Evolutionary conservation across 148 eudicot genomes (phyloP).

Genomic region (Rhododendron griersonianum): DNA sequence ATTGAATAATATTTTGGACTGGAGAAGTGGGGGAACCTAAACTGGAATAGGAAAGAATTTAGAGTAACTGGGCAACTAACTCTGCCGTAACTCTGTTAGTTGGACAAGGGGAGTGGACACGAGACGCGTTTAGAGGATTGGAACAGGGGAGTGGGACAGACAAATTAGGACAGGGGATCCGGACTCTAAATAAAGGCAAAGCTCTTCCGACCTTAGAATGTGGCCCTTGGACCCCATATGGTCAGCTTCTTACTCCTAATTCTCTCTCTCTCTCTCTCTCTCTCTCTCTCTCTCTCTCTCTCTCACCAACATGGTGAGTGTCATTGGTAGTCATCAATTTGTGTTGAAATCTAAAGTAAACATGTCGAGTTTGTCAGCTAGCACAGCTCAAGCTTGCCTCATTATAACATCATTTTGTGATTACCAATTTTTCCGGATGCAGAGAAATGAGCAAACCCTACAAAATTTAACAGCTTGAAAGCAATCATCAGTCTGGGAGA

Average conservation of each 20-base stretch:
- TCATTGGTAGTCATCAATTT: background rate
- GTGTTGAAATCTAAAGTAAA: slow-evolving; percentile 8
- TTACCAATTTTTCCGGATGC: background rate
- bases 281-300: slow-evolving; percentile 12
- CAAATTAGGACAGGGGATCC: no score
- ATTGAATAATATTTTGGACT: no score
- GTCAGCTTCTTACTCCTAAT: background rate
- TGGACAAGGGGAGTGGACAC: no score
- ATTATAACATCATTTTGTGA: slow-evolving; percentile 13
- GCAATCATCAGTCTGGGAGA: background rate
- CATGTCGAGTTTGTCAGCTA: slow-evolving; percentile 28
- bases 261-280: background rate
- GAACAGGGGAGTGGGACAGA: no score
- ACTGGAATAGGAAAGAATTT: no score
- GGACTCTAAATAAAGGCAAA: background rate
- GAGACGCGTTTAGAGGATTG: no score
- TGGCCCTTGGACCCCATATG: slow-evolving; percentile 8
- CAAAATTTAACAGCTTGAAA: background rate
- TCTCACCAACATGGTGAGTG: background rate
- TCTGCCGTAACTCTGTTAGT: no score
- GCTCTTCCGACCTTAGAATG: background rate
- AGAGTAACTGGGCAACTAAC: no score
- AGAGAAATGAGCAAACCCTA: background rate
- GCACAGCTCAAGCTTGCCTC: slow-evolving; percentile 23
- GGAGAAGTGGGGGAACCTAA: no score